Base-by-base conservation (phyloP, 2,329 filamentous ascomycete species). In the Aspergillus novoparasiticus region DNA sequence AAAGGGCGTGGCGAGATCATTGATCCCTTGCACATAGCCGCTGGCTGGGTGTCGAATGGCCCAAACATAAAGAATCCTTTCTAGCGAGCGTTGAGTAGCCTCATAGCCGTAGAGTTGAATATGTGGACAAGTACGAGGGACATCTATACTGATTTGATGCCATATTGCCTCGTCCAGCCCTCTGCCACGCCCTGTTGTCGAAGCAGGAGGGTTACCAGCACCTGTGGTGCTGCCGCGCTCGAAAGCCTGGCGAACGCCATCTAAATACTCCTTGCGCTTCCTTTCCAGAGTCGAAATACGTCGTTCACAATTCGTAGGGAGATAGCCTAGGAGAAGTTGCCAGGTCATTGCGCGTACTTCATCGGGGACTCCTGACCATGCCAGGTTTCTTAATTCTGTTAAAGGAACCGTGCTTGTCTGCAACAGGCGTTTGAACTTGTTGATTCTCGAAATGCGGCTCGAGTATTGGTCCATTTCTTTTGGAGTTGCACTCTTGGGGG, bases 121-220 rank as follows among this genome's bases (percentile, higher is more conserved):
- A 78, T 98, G 95, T 12, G 95, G 95, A 75, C 97, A 98, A 4
- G 95, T 99, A 57, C 95, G 88, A 3, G 95, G 95, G 26, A 98
- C 92, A 75, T 99, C 95, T 73, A 99, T 99, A 78, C 93, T 97
- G 79, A 99, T 98, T 75, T 99, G 95, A 81, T 99, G 95, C 95
- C 95, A 99, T 63, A 99, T 89, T n/a, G 93, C 91, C 81, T 99
- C 95, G 71, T 99, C 96, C 21, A 99, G 81, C 2, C 94, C 94
- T 60, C 92, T 87, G 2, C 89, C 87, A 66, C 85, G 83, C 50
- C 87, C 85, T 14, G 79, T 75, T 36, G 66, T 74, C 9, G 82
- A 78, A 46, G 78, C 72, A 36, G 75, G 73, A 1, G 81, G 77
- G 34, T 80, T 82, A 28, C 67, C 66, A n/a, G 79, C 76, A 19